Evolutionary conservation across 768 basidiomycete species (phyloP).

Genomic region (Podaxis sp.): DNA sequence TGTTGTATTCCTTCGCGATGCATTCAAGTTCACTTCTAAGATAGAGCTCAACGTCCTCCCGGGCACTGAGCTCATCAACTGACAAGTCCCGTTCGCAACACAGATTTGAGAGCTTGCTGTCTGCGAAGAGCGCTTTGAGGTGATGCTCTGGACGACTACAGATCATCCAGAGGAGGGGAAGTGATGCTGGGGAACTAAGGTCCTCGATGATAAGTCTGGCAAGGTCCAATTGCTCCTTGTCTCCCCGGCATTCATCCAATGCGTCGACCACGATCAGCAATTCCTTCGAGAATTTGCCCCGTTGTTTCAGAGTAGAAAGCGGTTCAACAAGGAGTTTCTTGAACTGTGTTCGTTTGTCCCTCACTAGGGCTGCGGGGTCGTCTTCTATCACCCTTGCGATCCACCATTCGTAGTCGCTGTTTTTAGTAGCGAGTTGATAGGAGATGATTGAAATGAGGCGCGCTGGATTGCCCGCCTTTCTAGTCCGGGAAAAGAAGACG

Average conservation of each 20-base stretch:
- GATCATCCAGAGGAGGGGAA: slow-evolving; percentile 14
- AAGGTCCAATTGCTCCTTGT: slow-evolving; percentile 9
- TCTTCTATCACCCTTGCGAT: not conserved
- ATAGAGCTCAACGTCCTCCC: not conserved
- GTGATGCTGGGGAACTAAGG: not conserved
- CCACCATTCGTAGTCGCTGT: not conserved
- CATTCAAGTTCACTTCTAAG: not conserved
- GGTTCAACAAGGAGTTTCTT: not conserved
- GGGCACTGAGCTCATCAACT: not conserved
- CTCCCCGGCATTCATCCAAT: slow-evolving; percentile 15
- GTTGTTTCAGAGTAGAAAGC: not conserved
- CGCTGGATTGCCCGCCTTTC: not conserved
- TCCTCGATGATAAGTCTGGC: slow-evolving; percentile 1
- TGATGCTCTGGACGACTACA: slow-evolving; percentile 16
- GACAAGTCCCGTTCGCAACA: not conserved
- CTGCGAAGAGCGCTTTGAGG: not conserved
- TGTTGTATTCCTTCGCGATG: not conserved
- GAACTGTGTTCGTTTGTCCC: not conserved
- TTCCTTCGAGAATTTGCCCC: not conserved
- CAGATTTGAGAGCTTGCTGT: not conserved
- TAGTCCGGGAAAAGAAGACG: slow-evolving; percentile 4
- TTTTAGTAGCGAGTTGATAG: not conserved
- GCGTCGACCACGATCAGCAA: slow-evolving; percentile 8
- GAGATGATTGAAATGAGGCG: not conserved
- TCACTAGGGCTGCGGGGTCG: not conserved